Conservation (phyloP, 1,139 yeast species). For the Suhomyces ambrosiae region DNA sequence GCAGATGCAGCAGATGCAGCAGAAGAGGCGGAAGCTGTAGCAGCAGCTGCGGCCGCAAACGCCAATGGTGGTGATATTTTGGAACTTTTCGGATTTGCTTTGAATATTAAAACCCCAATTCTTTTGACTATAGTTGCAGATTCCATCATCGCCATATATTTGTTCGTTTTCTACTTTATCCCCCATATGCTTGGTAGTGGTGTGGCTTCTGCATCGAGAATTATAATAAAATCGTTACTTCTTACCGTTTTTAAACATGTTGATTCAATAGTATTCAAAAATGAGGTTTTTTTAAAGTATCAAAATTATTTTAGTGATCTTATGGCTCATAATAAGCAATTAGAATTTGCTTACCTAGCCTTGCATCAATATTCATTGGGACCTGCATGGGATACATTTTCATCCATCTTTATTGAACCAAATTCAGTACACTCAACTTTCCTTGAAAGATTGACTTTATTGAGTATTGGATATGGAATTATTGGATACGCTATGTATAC, state of each 20-base stretch:
- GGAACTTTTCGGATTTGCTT: slow-evolving; percentile 39
- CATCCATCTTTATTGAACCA: slow-evolving; percentile 22
- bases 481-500: slow-evolving; percentile 31
- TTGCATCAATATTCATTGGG: slow-evolving; percentile 10
- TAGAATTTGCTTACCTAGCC: slow-evolving; percentile 5
- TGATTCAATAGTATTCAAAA: not conserved
- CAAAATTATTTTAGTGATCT: not conserved
- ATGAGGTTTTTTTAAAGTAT: not conserved
- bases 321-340: not conserved
- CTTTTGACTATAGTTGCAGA: slow-evolving; percentile 42
- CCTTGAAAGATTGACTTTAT: slow-evolving; percentile 36
- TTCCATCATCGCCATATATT: slow-evolving; percentile 42
- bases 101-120: slow-evolving; percentile 40
- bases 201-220: slow-evolving; percentile 16
- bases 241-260: not conserved
- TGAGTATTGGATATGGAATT: slow-evolving; percentile 42
- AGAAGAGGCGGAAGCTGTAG: slow-evolving; percentile 12
- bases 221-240: not conserved
- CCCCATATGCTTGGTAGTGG: slow-evolving; percentile 43
- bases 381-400: slow-evolving; percentile 15
- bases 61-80: slow-evolving; percentile 25
- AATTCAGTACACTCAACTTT: slow-evolving; percentile 22
- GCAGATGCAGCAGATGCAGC: slow-evolving; percentile 2
- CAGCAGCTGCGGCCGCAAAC: slow-evolving; percentile 13
- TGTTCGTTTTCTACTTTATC: slow-evolving; percentile 51